Evolutionary conservation across 805 yeast genomes (phyloP), one percentile per base, ranked within the genome.

Genomic region (Hanseniaspora pseudoguilliermondii): DNA sequence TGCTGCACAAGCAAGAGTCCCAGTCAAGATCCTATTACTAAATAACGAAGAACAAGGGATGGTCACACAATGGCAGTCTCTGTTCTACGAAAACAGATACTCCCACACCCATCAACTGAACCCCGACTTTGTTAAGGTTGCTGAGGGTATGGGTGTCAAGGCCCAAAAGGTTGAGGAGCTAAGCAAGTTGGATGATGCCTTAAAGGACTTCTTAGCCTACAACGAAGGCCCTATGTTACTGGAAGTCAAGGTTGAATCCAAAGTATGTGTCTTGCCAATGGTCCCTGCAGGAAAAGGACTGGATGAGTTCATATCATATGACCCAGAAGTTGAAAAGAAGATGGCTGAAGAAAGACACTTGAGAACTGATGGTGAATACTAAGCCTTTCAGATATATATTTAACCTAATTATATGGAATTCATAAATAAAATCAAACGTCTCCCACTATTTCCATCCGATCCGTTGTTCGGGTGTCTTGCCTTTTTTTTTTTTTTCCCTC

Each of bases 1-100:
- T 42, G 98, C 97, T 29, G 95, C 88, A 47, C 97, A 93, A 76
- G 95, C 91, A 59, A 78, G 77, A 59, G 84, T 95, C 51, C 96
- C 96, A 57, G 84, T 93, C 61, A 93, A 93, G 76, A 79, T 87
- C 59, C 77, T 88, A 69, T 83, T 93, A 57, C 76, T 93, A 68
- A 93, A 93, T 73, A 93, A 93, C 71, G 97, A 91, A 75, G 98
- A 93, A 75, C 98, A 93, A 75, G 98, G 98, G 68, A 93, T 93
- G 98, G 98, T 93, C 57, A 91, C 97, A 15, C 98, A 93, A 72
- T 93, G 98, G 98, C 98, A 93, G 75, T 85, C 96, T 13, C 75
- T 93, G 59, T 93, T 93, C 77, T 93, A 93, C 73, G 95, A 91
- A 71, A 91, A 91, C 73, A 82, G 98, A 73, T 93, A 87, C 71